Base-by-base conservation (phyloP, 2,329 filamentous ascomycete genomes). In the Scolecobasidium constrictum region DNA sequence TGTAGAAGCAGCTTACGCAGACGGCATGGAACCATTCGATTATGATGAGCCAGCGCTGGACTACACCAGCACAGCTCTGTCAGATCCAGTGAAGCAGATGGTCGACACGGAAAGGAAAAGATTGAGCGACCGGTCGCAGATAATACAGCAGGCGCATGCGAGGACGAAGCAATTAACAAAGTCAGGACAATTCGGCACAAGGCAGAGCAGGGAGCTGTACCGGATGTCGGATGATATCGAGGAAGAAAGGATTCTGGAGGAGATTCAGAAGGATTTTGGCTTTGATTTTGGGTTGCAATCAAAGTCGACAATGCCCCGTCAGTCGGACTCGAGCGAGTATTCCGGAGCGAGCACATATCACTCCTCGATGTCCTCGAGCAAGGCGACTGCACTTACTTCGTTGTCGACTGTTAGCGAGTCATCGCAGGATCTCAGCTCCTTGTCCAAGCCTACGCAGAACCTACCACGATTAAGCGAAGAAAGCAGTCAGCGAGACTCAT, bases 1-100 rank as follows among this genome's bases (percentile, higher is more conserved):
- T 12, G 88, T 96, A 6, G 92, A 96, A 61, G 90, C 90, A 40
- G 92, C 90, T 4, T 98, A 96, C 59, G 83, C 94, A 57, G 87
- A 95, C 48, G 85, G 85, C 1, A 84, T 86, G 49, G 87, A 94
- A 56, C 83, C 83, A 3, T 77, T 75, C 58, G 70, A 71, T 15
- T 61, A 70, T 5, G 64, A 67, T 18, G 62, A 69, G 12, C 31
- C 31, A 23, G 17, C 23, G 11, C 26, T 39, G 11, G 26, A 21
- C 13, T 31, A 26, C 23, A 38, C 19, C 7, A 19, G 38, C 26
- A 36, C 13, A 11, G 18, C 17, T 28, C 3, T 17, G 3, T 23
- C 40, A 4, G 82, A 90, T 58, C 55, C 84, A 35, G 83, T 85
- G 3, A 84, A 86, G 56, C 80, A 90, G 57, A 73, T 77, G 48